These are phyloP conservation scores for Dendrocalamus sinicus DNA, from an alignment of 176 grass and related monocot species.

Conservation along the genomic window DNA sequence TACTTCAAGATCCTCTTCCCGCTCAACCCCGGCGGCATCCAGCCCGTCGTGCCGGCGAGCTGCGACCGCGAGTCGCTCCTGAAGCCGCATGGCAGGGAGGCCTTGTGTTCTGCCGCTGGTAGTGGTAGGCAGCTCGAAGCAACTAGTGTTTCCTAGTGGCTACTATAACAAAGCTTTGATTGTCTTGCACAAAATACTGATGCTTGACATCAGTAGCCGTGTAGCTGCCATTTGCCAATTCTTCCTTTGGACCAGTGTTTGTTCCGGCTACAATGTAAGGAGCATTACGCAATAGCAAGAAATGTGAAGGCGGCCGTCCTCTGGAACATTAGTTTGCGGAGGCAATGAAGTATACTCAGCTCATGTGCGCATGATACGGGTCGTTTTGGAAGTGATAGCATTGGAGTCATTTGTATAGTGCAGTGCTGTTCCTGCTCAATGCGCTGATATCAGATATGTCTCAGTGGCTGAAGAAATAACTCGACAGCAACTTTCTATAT, in stretches of 20 bases:
- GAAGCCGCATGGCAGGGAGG: constrained; percentile 70
- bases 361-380: neutral
- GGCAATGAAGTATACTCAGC: neutral
- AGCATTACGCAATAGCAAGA: no score
- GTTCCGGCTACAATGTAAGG: neutral
- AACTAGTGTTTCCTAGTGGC: constrained; percentile 31
- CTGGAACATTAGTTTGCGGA: neutral
- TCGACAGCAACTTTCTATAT: neutral
- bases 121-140: constrained; percentile 29
- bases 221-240: neutral
- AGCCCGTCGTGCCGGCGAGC: constrained; percentile 58
- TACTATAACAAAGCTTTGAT: neutral
- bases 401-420: neutral
- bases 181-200: neutral
- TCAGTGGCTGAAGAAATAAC: neutral
- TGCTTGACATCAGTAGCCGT: neutral
- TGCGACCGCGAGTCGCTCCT: constrained; percentile 57
- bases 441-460: neutral
- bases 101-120: constrained; percentile 33
- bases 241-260: neutral
- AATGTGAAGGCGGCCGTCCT: neutral
- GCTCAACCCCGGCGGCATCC: constrained; percentile 80
- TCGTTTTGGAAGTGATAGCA: neutral
- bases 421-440: neutral
- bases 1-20: constrained; percentile 90